These are phyloP conservation scores for Cyberlindnera maclurae DNA, from an alignment of 805 yeast genomes.

Conservation along the genomic window DNA sequence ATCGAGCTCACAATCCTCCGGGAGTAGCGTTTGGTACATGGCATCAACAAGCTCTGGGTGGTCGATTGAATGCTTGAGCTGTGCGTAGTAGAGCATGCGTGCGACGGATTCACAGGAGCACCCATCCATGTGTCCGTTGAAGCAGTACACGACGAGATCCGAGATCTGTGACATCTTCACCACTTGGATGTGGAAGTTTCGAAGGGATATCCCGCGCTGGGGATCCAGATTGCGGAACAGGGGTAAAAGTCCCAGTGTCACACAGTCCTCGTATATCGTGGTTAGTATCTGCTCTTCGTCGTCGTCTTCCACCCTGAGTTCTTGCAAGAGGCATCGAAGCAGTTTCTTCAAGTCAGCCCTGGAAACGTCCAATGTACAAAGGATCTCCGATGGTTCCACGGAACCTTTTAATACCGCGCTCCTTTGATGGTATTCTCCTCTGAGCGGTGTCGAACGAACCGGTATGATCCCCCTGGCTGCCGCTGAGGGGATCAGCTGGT, in stretches of 20 bases:
- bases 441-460: slow-evolving; percentile 22
- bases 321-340: slow-evolving; percentile 16
- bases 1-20: slow-evolving; percentile 11
- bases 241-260: slow-evolving; percentile 35
- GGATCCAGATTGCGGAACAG: slow-evolving; percentile 58
- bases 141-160: slow-evolving; percentile 72
- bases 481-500: slow-evolving; percentile 15
- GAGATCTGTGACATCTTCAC: slow-evolving; percentile 70
- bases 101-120: slow-evolving; percentile 34
- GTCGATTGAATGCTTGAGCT: slow-evolving; percentile 25
- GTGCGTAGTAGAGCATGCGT: slow-evolving; percentile 38
- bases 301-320: slow-evolving; percentile 18
- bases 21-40: slow-evolving; percentile 17
- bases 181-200: slow-evolving; percentile 83
- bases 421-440: slow-evolving; percentile 4
- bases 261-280: slow-evolving; percentile 22
- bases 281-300: slow-evolving; percentile 5
- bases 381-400: slow-evolving; percentile 45
- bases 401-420: slow-evolving; percentile 49
- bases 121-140: slow-evolving; percentile 32
- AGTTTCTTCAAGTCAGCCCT: slow-evolving; percentile 26
- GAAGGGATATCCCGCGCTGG: slow-evolving; percentile 61
- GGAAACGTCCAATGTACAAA: slow-evolving; percentile 41
- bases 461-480: slow-evolving; percentile 18
- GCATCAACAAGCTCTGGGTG: slow-evolving; percentile 22